Conservation (phyloP, 768 basidiomycete species). For the Tulasnella sp. region DNA sequence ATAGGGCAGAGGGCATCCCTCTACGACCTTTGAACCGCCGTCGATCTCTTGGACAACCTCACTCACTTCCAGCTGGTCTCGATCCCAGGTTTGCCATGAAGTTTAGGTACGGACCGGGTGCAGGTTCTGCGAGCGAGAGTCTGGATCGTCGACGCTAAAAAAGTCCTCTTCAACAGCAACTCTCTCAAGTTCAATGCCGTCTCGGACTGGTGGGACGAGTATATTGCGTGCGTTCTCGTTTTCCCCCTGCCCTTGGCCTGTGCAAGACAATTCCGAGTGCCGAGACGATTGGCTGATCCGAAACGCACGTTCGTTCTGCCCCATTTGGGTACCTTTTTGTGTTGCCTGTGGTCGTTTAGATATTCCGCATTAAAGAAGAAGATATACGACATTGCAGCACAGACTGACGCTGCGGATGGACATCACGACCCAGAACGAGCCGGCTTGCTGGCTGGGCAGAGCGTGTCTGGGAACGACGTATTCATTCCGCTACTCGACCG, state of each 20-base stretch:
- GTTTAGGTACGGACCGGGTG: constrained; percentile 24
- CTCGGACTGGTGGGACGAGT: constrained; percentile 89
- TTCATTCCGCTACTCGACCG: constrained; percentile 76
- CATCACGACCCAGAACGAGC: constrained; percentile 62
- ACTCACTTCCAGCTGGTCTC: background rate
- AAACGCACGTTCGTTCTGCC: constrained; percentile 1
- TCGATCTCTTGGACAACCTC: background rate
- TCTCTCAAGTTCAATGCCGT: constrained; percentile 90
- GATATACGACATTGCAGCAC: constrained; percentile 78
- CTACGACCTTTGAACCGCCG: background rate
- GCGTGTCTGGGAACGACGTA: constrained; percentile 37
- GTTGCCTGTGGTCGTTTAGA: constrained; percentile 42
- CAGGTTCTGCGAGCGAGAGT: background rate
- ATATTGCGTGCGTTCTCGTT: constrained; percentile 65
- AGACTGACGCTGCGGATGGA: constrained; percentile 52
- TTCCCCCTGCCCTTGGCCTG: background rate
- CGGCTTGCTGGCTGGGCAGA: constrained; percentile 49
- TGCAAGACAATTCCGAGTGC: background rate
- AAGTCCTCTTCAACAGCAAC: constrained; percentile 33
- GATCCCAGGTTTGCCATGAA: constrained; percentile 26
- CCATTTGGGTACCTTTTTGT: background rate
- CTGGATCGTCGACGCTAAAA: background rate
- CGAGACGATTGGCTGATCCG: background rate
- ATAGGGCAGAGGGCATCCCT: constrained; percentile 1
- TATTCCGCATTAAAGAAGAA: constrained; percentile 81